Conservation (phyloP, 2,329 filamentous ascomycete genomes). For the Cylindrodendrum hubeiense region DNA sequence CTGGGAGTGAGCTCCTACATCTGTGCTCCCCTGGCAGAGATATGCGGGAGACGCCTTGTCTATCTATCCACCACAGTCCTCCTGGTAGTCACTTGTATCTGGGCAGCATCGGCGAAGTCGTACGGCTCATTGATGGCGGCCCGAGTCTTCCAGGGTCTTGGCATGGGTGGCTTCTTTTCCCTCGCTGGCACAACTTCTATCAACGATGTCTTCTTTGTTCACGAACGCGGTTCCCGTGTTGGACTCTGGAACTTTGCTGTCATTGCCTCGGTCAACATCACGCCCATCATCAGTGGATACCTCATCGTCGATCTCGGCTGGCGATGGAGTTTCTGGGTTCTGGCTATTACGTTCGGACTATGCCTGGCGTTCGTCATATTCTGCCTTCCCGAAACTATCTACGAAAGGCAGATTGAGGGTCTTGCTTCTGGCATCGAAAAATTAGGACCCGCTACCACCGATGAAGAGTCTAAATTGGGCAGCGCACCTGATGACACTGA, state of each 20-base stretch:
- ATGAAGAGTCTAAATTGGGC: background rate
- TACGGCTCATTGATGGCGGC: background rate
- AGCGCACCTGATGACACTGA: background rate
- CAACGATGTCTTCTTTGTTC: slow-evolving; percentile 16
- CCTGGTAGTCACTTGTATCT: background rate
- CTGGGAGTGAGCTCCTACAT: slow-evolving; percentile 10
- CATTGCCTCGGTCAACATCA: slow-evolving; percentile 7
- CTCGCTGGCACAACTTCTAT: slow-evolving; percentile 5
- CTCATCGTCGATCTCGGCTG: slow-evolving; percentile 1
- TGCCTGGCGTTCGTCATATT: background rate
- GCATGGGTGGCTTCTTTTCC: slow-evolving; percentile 11
- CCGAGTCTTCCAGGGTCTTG: slow-evolving; percentile 13
- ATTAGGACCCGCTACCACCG: background rate
- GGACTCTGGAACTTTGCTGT: slow-evolving; percentile 14
- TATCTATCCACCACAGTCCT: slow-evolving; percentile 6
- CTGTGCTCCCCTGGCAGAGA: background rate
- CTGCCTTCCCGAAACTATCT: slow-evolving; percentile 3
- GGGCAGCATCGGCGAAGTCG: background rate
- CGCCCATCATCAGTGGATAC: slow-evolving; percentile 11
- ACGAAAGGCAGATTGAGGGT: background rate
- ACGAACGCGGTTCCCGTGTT: slow-evolving; percentile 3
- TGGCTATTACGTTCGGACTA: slow-evolving; percentile 1
- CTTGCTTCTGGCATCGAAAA: background rate
- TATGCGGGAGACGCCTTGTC: slow-evolving; percentile 6
- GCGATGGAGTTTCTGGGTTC: slow-evolving; percentile 11